Evolutionary conservation across 2,329 filamentous ascomycete genomes (phyloP).

Genomic region (Alternaria triticina): DNA sequence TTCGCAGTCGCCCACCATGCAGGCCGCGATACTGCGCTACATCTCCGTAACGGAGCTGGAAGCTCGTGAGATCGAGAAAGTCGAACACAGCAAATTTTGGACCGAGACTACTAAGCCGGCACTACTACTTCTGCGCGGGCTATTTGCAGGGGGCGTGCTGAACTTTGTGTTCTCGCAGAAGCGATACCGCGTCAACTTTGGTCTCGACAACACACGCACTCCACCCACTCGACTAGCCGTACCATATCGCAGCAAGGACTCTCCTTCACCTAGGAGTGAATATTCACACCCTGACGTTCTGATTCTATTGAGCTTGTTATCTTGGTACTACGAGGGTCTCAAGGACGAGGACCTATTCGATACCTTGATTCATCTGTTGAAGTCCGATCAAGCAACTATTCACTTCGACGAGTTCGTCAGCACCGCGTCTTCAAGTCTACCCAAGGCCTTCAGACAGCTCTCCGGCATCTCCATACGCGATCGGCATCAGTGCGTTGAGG

Average conservation of each 20-base stretch:
- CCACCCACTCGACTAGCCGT: constrained; percentile 62
- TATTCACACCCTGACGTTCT: constrained; percentile 73
- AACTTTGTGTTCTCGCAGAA: constrained; percentile 62
- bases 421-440: constrained; percentile 28
- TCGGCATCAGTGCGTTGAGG: constrained; percentile 51
- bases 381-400: constrained; percentile 58
- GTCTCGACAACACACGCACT: constrained; percentile 57
- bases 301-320: constrained; percentile 69
- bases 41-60: constrained; percentile 50
- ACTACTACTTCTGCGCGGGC: constrained; percentile 60
- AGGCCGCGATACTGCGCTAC: constrained; percentile 52
- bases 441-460: constrained; percentile 49
- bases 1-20: constrained; percentile 38
- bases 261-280: constrained; percentile 67
- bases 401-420: constrained; percentile 62
- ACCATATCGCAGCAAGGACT: constrained; percentile 70
- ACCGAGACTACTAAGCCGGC: constrained; percentile 38
- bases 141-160: constrained; percentile 64
- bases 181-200: constrained; percentile 71
- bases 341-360: constrained; percentile 56
- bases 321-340: constrained; percentile 71
- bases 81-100: constrained; percentile 46
- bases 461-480: constrained; percentile 55
- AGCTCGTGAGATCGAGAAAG: constrained; percentile 31
- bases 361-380: constrained; percentile 56